phyloP scores from a whole-genome alignment of 441 rosid species.

The Pelargonium myrrhifolium region DNA sequence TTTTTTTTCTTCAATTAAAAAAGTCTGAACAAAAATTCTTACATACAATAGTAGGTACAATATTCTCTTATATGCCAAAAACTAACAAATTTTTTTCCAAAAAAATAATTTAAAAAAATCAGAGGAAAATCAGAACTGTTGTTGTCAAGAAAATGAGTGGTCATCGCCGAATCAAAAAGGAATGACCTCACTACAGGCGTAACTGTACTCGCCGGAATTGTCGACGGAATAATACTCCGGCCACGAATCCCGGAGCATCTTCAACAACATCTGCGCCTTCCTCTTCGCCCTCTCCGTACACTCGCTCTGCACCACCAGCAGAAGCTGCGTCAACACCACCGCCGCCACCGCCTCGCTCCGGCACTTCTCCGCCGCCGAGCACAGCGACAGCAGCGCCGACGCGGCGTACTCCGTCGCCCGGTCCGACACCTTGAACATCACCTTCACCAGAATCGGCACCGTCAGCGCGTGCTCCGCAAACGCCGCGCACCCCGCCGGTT shows the following conservation, averaged over 20 bases:
- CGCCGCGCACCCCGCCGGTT: constrained; percentile 56
- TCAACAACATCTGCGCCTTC: constrained; percentile 75
- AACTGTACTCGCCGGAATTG: constrained; percentile 50
- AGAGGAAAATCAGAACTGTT: no score
- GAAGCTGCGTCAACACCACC: constrained; percentile 65
- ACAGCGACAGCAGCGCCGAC: constrained; percentile 66
- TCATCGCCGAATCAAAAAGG: constrained; percentile 42
- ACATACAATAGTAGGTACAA: no score
- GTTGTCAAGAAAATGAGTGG: background rate
- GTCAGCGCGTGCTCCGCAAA: constrained; percentile 59
- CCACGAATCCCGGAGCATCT: constrained; percentile 79
- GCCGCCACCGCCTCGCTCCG: constrained; percentile 68
- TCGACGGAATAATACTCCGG: constrained; percentile 51
- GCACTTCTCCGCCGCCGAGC: constrained; percentile 56
- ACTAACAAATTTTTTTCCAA: no score
- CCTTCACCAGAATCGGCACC: constrained; percentile 69
- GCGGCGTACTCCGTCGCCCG: constrained; percentile 90
- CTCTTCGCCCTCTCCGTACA: constrained; percentile 88
- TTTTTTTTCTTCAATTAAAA: no score
- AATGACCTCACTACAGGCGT: constrained; percentile 59
- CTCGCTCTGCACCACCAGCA: constrained; percentile 79
- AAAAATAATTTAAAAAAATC: no score
- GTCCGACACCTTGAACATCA: constrained; percentile 65
- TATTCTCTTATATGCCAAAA: no score
- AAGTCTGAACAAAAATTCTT: no score